Base-by-base conservation (phyloP, 495 filamentous ascomycete genomes). In the Parmelia sp. region DNA sequence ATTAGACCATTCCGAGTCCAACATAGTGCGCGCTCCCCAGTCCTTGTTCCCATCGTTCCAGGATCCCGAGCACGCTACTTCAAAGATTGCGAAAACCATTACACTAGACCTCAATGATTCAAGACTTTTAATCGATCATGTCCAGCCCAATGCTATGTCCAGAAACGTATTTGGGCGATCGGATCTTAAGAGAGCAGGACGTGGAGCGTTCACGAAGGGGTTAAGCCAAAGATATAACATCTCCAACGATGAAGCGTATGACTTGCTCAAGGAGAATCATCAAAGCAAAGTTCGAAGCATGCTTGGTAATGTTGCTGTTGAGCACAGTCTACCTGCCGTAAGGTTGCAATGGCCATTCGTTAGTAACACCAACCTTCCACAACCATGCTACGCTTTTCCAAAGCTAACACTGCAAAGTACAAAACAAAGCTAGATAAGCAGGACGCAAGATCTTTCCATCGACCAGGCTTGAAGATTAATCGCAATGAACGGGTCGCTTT, bases 181-280 rank as follows among this genome's bases (percentile, higher is more conserved):
- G 57, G 31, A 61, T 35, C 39, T 57, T 23, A 58, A 57, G 14
- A 65, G 42, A 12, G 58, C 51, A 23, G 63, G 55, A 35, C 62
- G 60, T 36, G 57, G 57, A 37, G 57, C 39, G 8, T 60, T 60
- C 14, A 75, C 36, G 74, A 78, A 47, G 74, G 74, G 75, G 57
- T 75, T 95, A n/a, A 84, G 80, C 33, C 82, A 86, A 66, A 83
- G 92, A 29, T 97, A 96, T 81, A 97, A 97, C 73, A 89, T 96
- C 58, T 96, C 93, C 35, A 96, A 96, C 64, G 94, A 99, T 70
- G 87, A 91, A 55, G 92, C 91, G 3, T 99, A 99, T 72, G 90
- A 96, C 68, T 86, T 89, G 60, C 82, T 99, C 51, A 97, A 99
- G 75, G 91, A 95, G 72, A 99, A 97, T 72, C 90, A 92, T 67